Evolutionary conservation across 768 basidiomycete species (phyloP).

Genomic region (Pholiota microspora): DNA sequence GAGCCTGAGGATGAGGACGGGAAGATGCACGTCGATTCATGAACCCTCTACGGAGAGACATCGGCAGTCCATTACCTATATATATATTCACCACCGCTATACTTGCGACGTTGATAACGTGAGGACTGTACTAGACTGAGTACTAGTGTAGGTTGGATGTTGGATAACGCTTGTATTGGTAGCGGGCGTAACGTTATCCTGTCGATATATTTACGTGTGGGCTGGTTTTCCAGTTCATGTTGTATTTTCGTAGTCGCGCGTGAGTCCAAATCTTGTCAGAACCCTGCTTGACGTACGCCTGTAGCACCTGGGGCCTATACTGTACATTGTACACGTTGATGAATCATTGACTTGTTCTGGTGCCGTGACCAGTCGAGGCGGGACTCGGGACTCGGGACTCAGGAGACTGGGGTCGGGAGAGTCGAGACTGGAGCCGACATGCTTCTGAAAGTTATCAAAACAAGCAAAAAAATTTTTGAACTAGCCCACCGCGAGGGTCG

Average conservation of each 20-base stretch:
- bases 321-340: no score
- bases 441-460: no score
- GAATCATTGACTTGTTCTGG: no score
- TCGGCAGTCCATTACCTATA: not conserved
- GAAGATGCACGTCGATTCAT: slow-evolving; percentile 2
- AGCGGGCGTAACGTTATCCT: not conserved
- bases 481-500: slow-evolving; percentile 81
- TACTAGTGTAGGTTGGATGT: not conserved
- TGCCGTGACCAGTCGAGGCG: no score
- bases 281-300: no score
- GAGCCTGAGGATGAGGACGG: slow-evolving; percentile 4
- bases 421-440: no score
- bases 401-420: no score
- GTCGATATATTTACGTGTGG: not conserved
- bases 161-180: not conserved
- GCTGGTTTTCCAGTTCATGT: not conserved
- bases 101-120: not conserved
- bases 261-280: not conserved
- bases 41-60: not conserved
- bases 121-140: not conserved
- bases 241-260: not conserved
- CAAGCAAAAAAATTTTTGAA: slow-evolving; percentile 8
- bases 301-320: no score
- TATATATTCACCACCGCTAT: not conserved
- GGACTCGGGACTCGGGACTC: no score